Conservation (phyloP, 805 yeast species). For the Saturnispora gosingensis region DNA sequence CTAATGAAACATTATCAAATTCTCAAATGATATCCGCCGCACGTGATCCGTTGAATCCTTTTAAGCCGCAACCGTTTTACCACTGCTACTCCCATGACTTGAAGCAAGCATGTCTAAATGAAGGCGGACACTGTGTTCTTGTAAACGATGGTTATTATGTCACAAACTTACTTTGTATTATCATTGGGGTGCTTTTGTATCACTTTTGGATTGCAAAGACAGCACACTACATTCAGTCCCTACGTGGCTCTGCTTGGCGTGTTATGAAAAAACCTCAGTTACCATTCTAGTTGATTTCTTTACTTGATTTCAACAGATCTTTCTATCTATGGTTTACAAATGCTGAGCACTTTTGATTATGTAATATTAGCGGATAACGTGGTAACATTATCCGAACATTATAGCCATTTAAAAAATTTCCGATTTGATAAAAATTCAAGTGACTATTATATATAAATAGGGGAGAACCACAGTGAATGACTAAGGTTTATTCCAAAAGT, state of each 20-base stretch:
- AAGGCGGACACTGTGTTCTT: conserved; percentile 48
- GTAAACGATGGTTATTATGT: conserved; percentile 76
- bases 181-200: conserved; percentile 57
- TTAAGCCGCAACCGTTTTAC: conserved; percentile 20
- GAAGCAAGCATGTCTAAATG: conserved; percentile 41
- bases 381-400: conserved; percentile 1
- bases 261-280: conserved; percentile 20
- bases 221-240: conserved; percentile 53
- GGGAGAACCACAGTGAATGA: background rate
- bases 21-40: conserved; percentile 1
- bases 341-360: conserved; percentile 1
- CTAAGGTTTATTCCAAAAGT: background rate
- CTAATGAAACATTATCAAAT: background rate
- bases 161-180: conserved; percentile 62
- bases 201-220: conserved; percentile 56
- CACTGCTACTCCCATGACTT: conserved; percentile 24
- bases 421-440: background rate
- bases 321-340: background rate
- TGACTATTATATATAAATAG: background rate
- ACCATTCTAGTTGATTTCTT: background rate
- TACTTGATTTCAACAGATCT: background rate
- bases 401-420: background rate
- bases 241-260: conserved; percentile 77
- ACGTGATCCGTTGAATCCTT: conserved; percentile 15
- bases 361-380: background rate